phyloP scores from a whole-genome alignment of 164 flowering plant genomes.

The Umbellularia californica region DNA sequence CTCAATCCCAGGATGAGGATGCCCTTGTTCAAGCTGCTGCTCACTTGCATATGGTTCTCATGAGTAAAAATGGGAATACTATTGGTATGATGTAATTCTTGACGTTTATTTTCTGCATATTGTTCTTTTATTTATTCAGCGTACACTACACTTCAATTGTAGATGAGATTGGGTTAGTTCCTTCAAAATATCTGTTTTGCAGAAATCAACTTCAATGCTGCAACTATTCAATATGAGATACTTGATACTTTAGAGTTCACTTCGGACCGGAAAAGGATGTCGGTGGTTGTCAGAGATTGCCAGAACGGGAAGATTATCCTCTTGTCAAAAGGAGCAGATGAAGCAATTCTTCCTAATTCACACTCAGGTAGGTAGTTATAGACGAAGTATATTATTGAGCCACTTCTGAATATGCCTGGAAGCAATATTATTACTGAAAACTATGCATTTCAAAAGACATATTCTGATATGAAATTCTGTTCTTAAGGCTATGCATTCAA shows the following conservation, averaged over 20 bases:
- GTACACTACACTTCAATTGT: background rate
- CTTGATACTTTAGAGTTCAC: slow-evolving; percentile 95
- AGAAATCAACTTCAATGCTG: slow-evolving; percentile 72
- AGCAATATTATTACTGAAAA: background rate
- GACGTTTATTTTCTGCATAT: background rate
- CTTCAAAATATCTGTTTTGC: slow-evolving; percentile 24
- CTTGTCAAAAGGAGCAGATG: slow-evolving; percentile 96
- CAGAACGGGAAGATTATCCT: slow-evolving; percentile 72
- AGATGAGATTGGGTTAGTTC: slow-evolving; percentile 11
- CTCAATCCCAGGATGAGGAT: slow-evolving; percentile 99
- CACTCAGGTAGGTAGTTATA: slow-evolving; percentile 44
- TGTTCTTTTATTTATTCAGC: slow-evolving; percentile 2
- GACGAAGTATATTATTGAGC: too few species aligned
- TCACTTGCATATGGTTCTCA: slow-evolving; percentile 67
- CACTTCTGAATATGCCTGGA: background rate
- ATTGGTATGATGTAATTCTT: slow-evolving; percentile 44
- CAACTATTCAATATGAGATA: slow-evolving; percentile 58
- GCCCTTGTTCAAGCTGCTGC: slow-evolving; percentile 98
- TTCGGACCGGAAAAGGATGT: slow-evolving; percentile 97
- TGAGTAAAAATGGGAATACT: slow-evolving; percentile 58
- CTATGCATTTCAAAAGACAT: background rate
- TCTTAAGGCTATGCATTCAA: background rate
- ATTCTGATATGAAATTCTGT: background rate
- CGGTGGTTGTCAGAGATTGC: slow-evolving; percentile 74
- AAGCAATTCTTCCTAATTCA: slow-evolving; percentile 81